Evolutionary conservation across 2,329 filamentous ascomycete genomes (phyloP).

Genomic region (Colletotrichum simmondsii): DNA sequence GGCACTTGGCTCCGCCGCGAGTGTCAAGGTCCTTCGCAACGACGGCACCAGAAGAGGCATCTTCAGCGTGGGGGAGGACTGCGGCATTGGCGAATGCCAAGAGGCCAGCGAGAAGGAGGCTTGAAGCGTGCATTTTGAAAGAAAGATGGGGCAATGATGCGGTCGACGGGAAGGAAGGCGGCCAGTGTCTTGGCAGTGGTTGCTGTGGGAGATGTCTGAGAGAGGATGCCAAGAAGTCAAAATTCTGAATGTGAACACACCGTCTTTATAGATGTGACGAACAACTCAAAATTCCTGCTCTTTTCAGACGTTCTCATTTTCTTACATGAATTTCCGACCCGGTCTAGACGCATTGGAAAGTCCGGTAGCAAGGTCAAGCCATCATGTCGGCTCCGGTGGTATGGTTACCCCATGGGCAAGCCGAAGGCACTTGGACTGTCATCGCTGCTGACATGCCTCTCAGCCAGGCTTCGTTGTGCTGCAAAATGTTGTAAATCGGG

Average conservation of each 20-base stretch:
- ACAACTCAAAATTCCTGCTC: neutral
- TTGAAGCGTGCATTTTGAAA: neutral
- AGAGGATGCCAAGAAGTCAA: neutral
- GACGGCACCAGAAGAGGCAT: neutral
- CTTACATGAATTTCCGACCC: neutral
- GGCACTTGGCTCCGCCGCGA: neutral
- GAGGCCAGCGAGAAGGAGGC: constrained; percentile 8
- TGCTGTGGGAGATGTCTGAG: neutral
- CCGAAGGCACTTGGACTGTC: neutral
- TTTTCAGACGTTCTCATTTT: neutral
- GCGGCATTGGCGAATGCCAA: neutral
- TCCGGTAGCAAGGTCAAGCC: neutral
- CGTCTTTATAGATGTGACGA: neutral
- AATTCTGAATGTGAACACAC: neutral
- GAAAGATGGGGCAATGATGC: neutral
- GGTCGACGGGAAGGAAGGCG: too few species aligned
- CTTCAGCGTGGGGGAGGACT: neutral
- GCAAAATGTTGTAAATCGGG: neutral
- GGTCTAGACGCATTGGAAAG: neutral
- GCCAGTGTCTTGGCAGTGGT: neutral
- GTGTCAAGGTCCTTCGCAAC: neutral
- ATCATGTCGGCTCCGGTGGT: neutral
- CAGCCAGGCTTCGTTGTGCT: neutral
- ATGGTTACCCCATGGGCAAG: neutral
- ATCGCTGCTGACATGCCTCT: neutral